Evolutionary conservation across 306 rosid genomes (phyloP), one percentile per base, ranked within the genome.

Genomic region (Quercus alba): DNA sequence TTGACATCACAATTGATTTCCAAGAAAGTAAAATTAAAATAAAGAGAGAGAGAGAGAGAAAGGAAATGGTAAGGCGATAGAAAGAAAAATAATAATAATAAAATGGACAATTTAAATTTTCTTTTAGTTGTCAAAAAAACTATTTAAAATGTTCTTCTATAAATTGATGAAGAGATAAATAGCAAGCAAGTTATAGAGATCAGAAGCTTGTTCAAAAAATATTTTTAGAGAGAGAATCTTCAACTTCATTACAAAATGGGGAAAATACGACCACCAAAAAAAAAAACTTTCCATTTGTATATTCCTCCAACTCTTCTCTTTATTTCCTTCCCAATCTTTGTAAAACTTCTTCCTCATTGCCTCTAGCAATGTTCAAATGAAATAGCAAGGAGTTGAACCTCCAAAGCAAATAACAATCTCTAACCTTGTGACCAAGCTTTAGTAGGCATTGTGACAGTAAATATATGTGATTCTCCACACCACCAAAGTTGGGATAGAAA

Each of bases 401-500:
- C 76, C 13, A 81, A 79, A 64, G 30, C 44, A 62, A 12, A 81
- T 26, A 20, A 58, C 70, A 77, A 30, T 5, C 54, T 41, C 84
- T 83, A 55, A 94, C 98, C 97, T 94, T 92, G 91, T 94, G 98
- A 71, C 98, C 94, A 76, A 94, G 89, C 82, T 91, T 92, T 86
- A 92, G 84, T 76, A 94, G 85, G 81, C 98, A 94, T 49, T 91
- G 93, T 4, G 98, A 90, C 77, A 94, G 94, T 84, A 84, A 91
- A 81, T 94, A 94, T 19, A 92, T 88, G 81, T 94, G 97, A 71
- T 84, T 92, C 88, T 94, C 97, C 33, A 94, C 97, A 14, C 98
- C 97, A 59, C 98, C 98, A 75, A 94, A 92, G 70, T 89, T 94
- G 74, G 97, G 98, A 86, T 92, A 94, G 91, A 94, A 94, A 80